Conservation (phyloP, 192 early-diverging fungal species). For the Bifiguratus adelaidae region DNA sequence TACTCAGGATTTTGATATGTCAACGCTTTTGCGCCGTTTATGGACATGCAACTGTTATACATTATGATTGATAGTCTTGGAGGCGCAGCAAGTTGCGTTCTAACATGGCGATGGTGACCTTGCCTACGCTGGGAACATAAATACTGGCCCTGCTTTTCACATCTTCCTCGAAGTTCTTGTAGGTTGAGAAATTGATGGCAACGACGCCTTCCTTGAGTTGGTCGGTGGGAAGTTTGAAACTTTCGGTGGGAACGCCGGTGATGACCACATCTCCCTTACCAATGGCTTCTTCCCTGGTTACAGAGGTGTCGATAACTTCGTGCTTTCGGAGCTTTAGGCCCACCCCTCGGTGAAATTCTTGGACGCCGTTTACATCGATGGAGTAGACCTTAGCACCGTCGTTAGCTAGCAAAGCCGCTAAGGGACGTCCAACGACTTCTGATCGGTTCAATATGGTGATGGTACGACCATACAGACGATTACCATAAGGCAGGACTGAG, state of each 20-base stretch:
- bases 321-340: slow-evolving; percentile 56
- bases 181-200: slow-evolving; percentile 96
- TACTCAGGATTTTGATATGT: too few relatives aligned
- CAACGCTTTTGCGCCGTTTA: too few relatives aligned
- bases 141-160: slow-evolving; percentile 90
- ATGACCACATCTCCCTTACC: slow-evolving; percentile 93
- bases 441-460: slow-evolving; percentile 93
- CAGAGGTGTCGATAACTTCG: slow-evolving; percentile 57
- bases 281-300: slow-evolving; percentile 71
- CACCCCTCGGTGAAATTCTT: slow-evolving; percentile 65
- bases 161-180: slow-evolving; percentile 90
- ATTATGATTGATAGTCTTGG: slow-evolving; percentile 69
- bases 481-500: slow-evolving; percentile 76
- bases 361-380: slow-evolving; percentile 83
- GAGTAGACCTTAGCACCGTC: slow-evolving; percentile 97
- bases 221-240: slow-evolving; percentile 80
- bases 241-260: slow-evolving; percentile 85
- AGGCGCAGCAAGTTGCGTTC: slow-evolving; percentile 90
- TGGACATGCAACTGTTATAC: too few relatives aligned
- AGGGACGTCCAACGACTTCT: slow-evolving; percentile 94
- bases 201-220: slow-evolving; percentile 93
- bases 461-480: slow-evolving; percentile 87
- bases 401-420: slow-evolving; percentile 95
- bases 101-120: slow-evolving; percentile 98
- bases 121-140: slow-evolving; percentile 93